Percentiles rank a stretch among this genome's conserved stretches.
These are phyloP conservation scores for Sporisorium graminicola DNA, from an alignment of 1,284 basidiomycete genomes.

Conservation along the genomic window DNA sequence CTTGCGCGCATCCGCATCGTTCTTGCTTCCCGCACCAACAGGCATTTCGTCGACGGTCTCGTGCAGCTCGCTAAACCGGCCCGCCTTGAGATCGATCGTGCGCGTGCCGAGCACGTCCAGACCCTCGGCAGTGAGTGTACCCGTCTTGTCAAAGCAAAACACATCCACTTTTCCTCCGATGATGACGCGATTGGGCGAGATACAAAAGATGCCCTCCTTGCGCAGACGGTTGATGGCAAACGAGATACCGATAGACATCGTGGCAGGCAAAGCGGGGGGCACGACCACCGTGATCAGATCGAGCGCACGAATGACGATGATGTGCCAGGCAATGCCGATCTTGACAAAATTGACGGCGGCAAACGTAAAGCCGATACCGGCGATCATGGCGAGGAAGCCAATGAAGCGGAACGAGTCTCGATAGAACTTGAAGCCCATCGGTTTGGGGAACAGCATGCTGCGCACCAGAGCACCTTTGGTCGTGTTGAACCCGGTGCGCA, in stretches of 20 bases:
- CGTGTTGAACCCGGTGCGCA: conserved; percentile 95
- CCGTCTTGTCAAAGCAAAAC: conserved; percentile 99
- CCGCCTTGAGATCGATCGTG: conserved; percentile 68
- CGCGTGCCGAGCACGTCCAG: conserved; percentile 83
- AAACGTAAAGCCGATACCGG: conserved; percentile 79
- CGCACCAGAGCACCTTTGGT: conserved; percentile 96
- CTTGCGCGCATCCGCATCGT: conserved; percentile 75
- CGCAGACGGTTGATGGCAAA: conserved; percentile 92
- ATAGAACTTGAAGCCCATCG: conserved; percentile 92
- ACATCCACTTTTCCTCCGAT: conserved; percentile 97
- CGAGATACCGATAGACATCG: conserved; percentile 95
- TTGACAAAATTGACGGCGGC: conserved; percentile 87
- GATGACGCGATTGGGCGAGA: conserved; percentile 95
- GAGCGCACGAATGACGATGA: conserved; percentile 89
- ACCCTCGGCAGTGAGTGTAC: conserved; percentile 97
- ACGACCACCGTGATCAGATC: conserved; percentile 99
- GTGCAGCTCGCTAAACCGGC: conserved; percentile 90
- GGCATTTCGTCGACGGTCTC: conserved; percentile 89
- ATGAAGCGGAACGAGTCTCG: conserved; percentile 98
- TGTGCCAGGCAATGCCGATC: conserved; percentile 85
- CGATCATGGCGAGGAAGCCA: conserved; percentile 87
- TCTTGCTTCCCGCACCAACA: conserved; percentile 65
- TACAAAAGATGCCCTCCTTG: conserved; percentile 92
- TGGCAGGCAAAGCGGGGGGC: conserved; percentile 95
- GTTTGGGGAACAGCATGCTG: conserved; percentile 98